Percentiles rank a stretch among this genome's conserved stretches.
phyloP scores from a whole-genome alignment of 495 filamentous ascomycete genomes.

The Aspergillus sclerotioniger region DNA sequence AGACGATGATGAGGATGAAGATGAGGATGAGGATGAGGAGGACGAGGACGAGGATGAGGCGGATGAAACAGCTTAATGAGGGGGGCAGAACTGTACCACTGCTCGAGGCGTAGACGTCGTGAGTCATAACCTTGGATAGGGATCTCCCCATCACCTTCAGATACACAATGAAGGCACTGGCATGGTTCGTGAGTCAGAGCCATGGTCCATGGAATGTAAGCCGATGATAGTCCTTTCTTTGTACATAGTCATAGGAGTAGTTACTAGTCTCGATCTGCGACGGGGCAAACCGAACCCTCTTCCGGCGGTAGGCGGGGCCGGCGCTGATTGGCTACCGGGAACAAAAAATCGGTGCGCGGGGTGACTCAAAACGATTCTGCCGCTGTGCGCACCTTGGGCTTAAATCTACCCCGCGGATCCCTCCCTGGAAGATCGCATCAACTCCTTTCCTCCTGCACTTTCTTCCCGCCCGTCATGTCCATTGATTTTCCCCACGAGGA shows the following conservation, averaged over 20 bases:
- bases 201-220: not conserved
- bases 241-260: too few relatives aligned
- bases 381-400: slow-evolving; percentile 14
- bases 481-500: slow-evolving; percentile 93
- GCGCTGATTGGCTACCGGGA: not conserved
- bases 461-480: slow-evolving; percentile 55
- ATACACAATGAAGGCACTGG: slow-evolving; percentile 1
- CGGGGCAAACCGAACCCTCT: not conserved
- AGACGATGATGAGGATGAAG: slow-evolving; percentile 66
- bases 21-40: slow-evolving; percentile 55
- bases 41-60: slow-evolving; percentile 6
- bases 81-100: slow-evolving; percentile 10
- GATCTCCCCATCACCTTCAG: not conserved
- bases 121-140: not conserved
- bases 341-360: slow-evolving; percentile 30
- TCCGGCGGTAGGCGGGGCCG: slow-evolving; percentile 2
- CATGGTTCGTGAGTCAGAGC: not conserved
- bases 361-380: slow-evolving; percentile 31
- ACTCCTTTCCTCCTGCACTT: slow-evolving; percentile 20
- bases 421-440: slow-evolving; percentile 16
- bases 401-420: slow-evolving; percentile 28
- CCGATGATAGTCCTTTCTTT: too few relatives aligned
- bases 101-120: not conserved
- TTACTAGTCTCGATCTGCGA: not conserved
- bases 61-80: slow-evolving; percentile 30